phyloP scores from a whole-genome alignment of 129 eudicot genomes.

The Sambucus nigra region DNA sequence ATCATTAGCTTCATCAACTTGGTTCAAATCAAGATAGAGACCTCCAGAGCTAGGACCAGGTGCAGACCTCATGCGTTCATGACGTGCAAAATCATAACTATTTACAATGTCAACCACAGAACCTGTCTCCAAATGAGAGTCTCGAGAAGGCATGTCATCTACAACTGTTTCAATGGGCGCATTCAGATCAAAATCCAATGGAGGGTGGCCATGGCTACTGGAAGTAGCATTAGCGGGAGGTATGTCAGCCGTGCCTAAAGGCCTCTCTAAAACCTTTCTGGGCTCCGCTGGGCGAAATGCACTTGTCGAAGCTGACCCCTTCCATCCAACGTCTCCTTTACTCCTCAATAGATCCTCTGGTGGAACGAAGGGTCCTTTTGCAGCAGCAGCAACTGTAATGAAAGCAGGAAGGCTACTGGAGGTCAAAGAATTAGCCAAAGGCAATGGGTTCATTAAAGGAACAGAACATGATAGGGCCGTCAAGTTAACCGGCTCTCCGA shows the following conservation, averaged over 20 bases:
- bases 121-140: not conserved
- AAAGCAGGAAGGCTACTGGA: slow-evolving; percentile 35
- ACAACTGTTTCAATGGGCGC: slow-evolving; percentile 34
- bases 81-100: no score
- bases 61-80: not conserved
- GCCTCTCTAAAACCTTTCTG: slow-evolving; percentile 38
- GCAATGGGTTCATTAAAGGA: slow-evolving; percentile 20
- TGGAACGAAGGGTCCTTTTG: slow-evolving; percentile 73
- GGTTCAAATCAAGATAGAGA: slow-evolving; percentile 57
- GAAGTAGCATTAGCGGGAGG: slow-evolving; percentile 17
- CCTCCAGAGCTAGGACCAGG: slow-evolving; percentile 29
- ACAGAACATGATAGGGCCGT: slow-evolving; percentile 16
- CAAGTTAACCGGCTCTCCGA: slow-evolving; percentile 31
- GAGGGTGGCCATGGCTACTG: slow-evolving; percentile 23
- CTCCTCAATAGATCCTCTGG: slow-evolving; percentile 57
- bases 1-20: slow-evolving; percentile 52
- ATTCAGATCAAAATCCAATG: slow-evolving; percentile 56
- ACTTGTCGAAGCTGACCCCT: slow-evolving; percentile 97
- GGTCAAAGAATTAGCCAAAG: slow-evolving; percentile 17
- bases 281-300: slow-evolving; percentile 98
- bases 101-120: not conserved
- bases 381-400: slow-evolving; percentile 81
- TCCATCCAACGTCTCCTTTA: slow-evolving; percentile 80
- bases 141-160: slow-evolving; percentile 29
- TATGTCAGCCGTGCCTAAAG: not conserved